Conservation (phyloP, 768 basidiomycete genomes). For the Lactifluus volemus region DNA sequence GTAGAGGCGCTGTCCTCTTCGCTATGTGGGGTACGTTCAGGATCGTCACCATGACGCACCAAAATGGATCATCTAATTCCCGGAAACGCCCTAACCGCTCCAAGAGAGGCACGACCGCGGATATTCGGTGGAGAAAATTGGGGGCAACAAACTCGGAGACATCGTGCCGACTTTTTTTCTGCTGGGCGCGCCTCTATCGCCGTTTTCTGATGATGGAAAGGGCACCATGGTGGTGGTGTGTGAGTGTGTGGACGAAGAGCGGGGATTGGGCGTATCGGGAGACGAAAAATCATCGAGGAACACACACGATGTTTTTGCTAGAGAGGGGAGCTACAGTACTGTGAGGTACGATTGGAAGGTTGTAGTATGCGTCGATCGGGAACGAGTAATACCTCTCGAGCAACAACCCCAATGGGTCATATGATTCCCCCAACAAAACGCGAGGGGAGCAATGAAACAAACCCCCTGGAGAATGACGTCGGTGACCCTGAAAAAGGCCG, state of each 20-base stretch:
- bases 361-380: too few relatives aligned
- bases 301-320: background rate
- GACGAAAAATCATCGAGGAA: background rate
- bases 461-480: background rate
- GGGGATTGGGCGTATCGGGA: background rate
- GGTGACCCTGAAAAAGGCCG: background rate
- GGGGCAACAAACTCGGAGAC: background rate
- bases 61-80: background rate
- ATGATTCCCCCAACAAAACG: background rate
- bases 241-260: background rate
- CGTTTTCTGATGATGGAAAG: conserved; percentile 2
- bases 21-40: background rate
- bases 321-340: too few relatives aligned
- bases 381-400: too few relatives aligned
- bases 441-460: background rate
- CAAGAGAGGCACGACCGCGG: background rate
- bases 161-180: background rate
- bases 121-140: background rate
- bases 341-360: too few relatives aligned
- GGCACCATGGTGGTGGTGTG: too few relatives aligned
- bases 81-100: background rate
- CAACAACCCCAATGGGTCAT: too few relatives aligned
- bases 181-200: background rate
- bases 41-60: background rate
- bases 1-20: too few relatives aligned